These are phyloP conservation scores for Rosa lucieae DNA, from an alignment of 306 rosid genomes.

Conservation along the genomic window DNA sequence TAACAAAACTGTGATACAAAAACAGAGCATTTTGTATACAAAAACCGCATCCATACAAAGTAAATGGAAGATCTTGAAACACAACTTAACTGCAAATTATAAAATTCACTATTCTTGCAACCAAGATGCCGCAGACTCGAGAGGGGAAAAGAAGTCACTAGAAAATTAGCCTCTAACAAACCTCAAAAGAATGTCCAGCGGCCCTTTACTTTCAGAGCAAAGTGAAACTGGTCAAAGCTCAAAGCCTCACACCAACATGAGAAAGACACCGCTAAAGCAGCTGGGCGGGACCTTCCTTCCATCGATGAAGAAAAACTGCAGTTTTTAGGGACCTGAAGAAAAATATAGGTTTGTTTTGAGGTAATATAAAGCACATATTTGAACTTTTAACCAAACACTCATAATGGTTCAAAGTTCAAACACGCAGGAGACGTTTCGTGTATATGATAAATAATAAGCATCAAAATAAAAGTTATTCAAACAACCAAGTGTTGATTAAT, in stretches of 20 bases:
- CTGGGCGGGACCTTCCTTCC: slow-evolving; percentile 81
- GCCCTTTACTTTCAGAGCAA: neutral
- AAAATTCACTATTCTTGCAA: neutral
- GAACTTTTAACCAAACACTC: neutral
- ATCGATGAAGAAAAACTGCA: slow-evolving; percentile 85
- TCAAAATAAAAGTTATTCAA: neutral
- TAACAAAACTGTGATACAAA: too few species aligned
- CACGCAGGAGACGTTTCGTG: neutral
- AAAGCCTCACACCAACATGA: neutral
- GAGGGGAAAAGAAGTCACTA: slow-evolving; percentile 1
- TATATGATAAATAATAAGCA: too few species aligned
- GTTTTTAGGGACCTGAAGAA: slow-evolving; percentile 73
- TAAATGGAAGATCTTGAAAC: too few species aligned
- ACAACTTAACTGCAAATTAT: too few species aligned
- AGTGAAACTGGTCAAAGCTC: neutral
- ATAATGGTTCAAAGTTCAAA: neutral
- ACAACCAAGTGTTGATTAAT: neutral
- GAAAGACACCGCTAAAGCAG: slow-evolving; percentile 54
- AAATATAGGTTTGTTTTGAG: neutral
- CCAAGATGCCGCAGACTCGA: neutral
- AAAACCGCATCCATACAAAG: too few species aligned
- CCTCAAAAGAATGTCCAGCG: neutral
- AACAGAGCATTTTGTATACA: too few species aligned
- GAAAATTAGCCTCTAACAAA: neutral
- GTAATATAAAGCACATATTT: neutral